Percentiles rank a stretch among this genome's conserved stretches.
Evolutionary conservation across 192 early-diverging fungal genomes (phyloP).

Genomic region (Physocladia obscura): DNA sequence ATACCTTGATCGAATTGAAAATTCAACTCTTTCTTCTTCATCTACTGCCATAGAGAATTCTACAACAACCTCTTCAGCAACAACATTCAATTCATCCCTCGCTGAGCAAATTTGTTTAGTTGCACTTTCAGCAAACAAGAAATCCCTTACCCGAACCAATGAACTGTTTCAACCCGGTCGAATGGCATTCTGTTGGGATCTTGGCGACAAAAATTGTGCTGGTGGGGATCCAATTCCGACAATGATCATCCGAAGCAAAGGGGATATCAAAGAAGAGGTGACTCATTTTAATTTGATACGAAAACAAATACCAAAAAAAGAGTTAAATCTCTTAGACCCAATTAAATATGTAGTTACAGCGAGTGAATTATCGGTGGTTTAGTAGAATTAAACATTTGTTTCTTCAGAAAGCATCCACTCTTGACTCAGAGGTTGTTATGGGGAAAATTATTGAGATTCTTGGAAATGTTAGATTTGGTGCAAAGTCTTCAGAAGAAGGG

Average conservation of each 20-base stretch:
- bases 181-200: slow-evolving; percentile 72
- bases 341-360: no score
- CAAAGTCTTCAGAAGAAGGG: slow-evolving; percentile 28
- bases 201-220: slow-evolving; percentile 32
- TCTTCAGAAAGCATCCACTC: slow-evolving; percentile 25
- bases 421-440: slow-evolving; percentile 67
- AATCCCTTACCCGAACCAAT: slow-evolving; percentile 48
- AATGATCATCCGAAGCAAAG: slow-evolving; percentile 74
- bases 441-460: slow-evolving; percentile 70
- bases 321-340: not conserved
- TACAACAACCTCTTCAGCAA: slow-evolving; percentile 7
- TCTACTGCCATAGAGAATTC: slow-evolving; percentile 39
- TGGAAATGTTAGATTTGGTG: slow-evolving; percentile 42
- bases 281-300: not conserved
- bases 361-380: no score
- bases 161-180: slow-evolving; percentile 75
- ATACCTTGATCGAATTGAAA: slow-evolving; percentile 42
- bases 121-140: slow-evolving; percentile 38
- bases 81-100: slow-evolving; percentile 38
- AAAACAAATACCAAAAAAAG: not conserved
- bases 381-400: no score
- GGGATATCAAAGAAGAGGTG: slow-evolving; percentile 54
- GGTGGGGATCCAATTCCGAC: slow-evolving; percentile 63
- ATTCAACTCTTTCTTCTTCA: not conserved
- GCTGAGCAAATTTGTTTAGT: slow-evolving; percentile 53